Base-by-base conservation (phyloP, 2,329 filamentous ascomycete genomes). In the Scorias spongiosa region DNA sequence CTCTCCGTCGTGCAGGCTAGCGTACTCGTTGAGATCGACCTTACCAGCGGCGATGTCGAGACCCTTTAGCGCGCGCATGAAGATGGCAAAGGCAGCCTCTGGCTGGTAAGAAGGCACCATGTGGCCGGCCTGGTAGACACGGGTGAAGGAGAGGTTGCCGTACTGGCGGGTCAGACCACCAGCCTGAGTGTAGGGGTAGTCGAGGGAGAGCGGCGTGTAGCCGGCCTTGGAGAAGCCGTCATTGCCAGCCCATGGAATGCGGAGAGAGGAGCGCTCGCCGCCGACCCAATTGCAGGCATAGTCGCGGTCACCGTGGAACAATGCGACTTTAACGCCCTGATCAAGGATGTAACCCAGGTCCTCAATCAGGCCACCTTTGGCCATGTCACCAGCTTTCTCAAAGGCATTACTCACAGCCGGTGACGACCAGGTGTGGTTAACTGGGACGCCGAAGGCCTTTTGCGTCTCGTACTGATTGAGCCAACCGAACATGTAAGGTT, bases 241-340 rank as follows among this genome's bases (percentile, higher is more conserved):
- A 36, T 64, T 58, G 20, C 61, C 54, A 5, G 61, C 56, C 54
- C 72, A 70, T 8, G 69, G 61, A 32, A 76, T 63, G 1, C 64
- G 63, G 4, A 75, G 59, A 43, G 68, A 71, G 7, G 69, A 66
- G 5, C 62, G 56, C 51, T 78, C 72, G 39, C 72, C 74, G 8
- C 73, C 74, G 17, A 74, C 61, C 75, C 74, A 78, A 48, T 74
- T 72, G 55, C 71, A 73, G 42, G 72, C 68, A 50, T 70, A 71
- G 51, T 76, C 74, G 29, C 71, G 68, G 50, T 80, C 76, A 8
- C 76, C 76, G 57, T 89, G 84, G 44, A 87, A 72, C 46, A 91
- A 64, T 5, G 80, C 78, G 18, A 91, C 73, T 15, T 76, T 65
- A 41, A 71, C 57, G 30, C 65, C 64, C 4, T 62, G 54, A 28